A percentile compares a stretch with the other conserved stretches of the same genome.
Evolutionary conservation across 768 basidiomycete genomes (phyloP).

Genomic region (Suillus hirtellus): DNA sequence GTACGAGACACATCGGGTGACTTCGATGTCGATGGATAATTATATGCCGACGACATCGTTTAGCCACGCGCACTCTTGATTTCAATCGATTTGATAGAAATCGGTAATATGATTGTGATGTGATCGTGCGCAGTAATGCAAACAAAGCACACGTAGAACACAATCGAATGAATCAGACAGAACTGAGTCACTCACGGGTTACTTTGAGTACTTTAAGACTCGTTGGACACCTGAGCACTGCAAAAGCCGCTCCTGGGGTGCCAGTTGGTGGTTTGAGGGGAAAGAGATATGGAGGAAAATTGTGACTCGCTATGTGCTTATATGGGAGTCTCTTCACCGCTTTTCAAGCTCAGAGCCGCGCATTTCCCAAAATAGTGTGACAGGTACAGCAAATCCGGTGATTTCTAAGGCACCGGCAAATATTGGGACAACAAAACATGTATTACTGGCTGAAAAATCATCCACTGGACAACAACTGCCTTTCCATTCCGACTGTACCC

Average conservation of each 20-base stretch:
- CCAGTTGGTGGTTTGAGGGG: constrained; percentile 21
- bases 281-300: constrained; percentile 1
- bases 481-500: too few species aligned
- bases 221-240: constrained; percentile 22
- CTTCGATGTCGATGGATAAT: constrained; percentile 23
- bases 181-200: constrained; percentile 31
- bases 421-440: background rate
- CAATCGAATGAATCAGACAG: constrained; percentile 28
- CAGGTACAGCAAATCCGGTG: constrained; percentile 20
- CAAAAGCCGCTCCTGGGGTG: constrained; percentile 19
- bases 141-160: constrained; percentile 31
- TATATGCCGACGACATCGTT: constrained; percentile 18
- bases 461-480: background rate
- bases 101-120: constrained; percentile 15
- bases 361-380: constrained; percentile 22
- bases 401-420: constrained; percentile 5
- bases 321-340: constrained; percentile 31
- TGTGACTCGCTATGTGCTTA: constrained; percentile 33
- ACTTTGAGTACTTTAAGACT: constrained; percentile 22
- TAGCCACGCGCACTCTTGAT: constrained; percentile 22
- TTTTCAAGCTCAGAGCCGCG: constrained; percentile 39
- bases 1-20: constrained; percentile 37
- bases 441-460: background rate
- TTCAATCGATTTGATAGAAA: constrained; percentile 32
- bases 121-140: constrained; percentile 24